phyloP scores from a whole-genome alignment of 495 filamentous ascomycete species.

The Penicillium lagena region DNA sequence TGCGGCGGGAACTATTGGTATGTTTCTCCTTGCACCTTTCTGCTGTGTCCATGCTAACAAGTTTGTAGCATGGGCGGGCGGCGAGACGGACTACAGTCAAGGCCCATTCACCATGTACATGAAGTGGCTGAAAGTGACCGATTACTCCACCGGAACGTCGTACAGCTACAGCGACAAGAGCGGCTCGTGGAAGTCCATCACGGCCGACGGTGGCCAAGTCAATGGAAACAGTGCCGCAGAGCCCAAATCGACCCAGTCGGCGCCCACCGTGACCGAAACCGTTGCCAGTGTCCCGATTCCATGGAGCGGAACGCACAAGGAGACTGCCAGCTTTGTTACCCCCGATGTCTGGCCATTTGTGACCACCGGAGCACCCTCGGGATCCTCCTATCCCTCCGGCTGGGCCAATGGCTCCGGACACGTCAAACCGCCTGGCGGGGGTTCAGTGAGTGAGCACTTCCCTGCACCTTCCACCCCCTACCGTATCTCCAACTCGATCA shows the following conservation, averaged over 20 bases:
- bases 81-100: conserved; percentile 66
- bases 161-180: conserved; percentile 74
- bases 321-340: conserved; percentile 39
- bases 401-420: conserved; percentile 70
- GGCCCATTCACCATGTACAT: conserved; percentile 86
- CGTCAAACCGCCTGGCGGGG: conserved; percentile 36
- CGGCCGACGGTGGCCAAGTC: conserved; percentile 64
- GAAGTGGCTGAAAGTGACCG: conserved; percentile 66
- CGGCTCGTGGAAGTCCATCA: conserved; percentile 76
- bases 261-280: conserved; percentile 49
- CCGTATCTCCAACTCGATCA: conserved; percentile 2
- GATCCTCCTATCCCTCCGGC: conserved; percentile 50
- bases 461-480: conserved; percentile 6
- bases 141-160: conserved; percentile 82
- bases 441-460: conserved; percentile 45
- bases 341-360: conserved; percentile 61
- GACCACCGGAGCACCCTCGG: conserved; percentile 32
- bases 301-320: conserved; percentile 58
- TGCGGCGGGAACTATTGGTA: conserved; percentile 59
- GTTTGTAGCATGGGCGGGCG: conserved; percentile 69
- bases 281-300: conserved; percentile 51
- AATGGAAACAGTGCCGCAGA: conserved; percentile 42
- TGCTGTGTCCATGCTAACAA: conserved; percentile 10
- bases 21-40: conserved; percentile 10
- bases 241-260: conserved; percentile 31